phyloP scores from a whole-genome alignment of 352 stramenopile species.

The Globisporangium polare region DNA sequence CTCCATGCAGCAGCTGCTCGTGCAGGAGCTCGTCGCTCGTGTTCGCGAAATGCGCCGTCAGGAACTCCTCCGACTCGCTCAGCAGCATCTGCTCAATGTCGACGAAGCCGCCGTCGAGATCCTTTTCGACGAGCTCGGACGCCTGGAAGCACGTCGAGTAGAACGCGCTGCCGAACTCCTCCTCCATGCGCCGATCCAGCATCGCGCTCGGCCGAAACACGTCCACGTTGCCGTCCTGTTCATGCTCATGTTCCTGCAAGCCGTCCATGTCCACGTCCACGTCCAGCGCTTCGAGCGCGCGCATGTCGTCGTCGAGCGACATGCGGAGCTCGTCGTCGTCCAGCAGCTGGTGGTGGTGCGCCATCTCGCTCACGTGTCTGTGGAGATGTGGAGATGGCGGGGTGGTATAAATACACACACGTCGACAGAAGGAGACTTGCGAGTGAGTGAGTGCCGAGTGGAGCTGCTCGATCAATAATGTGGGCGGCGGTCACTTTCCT shows the following conservation, averaged over 20 bases:
- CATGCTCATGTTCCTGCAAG: background rate
- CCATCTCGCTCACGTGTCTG: background rate
- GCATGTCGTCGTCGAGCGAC: slow-evolving; percentile 16
- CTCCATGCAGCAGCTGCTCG: background rate
- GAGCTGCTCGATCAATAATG: background rate
- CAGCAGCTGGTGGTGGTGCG: slow-evolving; percentile 7
- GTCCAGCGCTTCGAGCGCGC: slow-evolving; percentile 15
- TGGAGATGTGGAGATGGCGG: background rate
- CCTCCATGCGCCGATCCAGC: slow-evolving; percentile 43
- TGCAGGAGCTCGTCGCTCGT: slow-evolving; percentile 5
- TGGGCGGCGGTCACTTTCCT: background rate
- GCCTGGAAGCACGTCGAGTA: slow-evolving; percentile 30
- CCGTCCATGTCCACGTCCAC: slow-evolving; percentile 8
- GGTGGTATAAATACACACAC: background rate
- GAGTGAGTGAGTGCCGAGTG: background rate
- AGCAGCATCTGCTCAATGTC: slow-evolving; percentile 75
- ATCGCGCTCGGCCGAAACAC: slow-evolving; percentile 64
- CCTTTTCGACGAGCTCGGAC: slow-evolving; percentile 18
- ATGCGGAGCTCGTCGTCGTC: slow-evolving; percentile 14
- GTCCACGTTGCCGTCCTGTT: slow-evolving; percentile 35
- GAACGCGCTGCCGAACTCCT: slow-evolving; percentile 36
- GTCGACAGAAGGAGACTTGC: background rate
- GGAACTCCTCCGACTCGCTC: slow-evolving; percentile 29
- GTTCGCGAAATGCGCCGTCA: slow-evolving; percentile 22
- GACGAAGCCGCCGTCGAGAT: slow-evolving; percentile 27